Conservation (phyloP, 2,329 filamentous ascomycete species). For the Fusarium armeniacum region DNA sequence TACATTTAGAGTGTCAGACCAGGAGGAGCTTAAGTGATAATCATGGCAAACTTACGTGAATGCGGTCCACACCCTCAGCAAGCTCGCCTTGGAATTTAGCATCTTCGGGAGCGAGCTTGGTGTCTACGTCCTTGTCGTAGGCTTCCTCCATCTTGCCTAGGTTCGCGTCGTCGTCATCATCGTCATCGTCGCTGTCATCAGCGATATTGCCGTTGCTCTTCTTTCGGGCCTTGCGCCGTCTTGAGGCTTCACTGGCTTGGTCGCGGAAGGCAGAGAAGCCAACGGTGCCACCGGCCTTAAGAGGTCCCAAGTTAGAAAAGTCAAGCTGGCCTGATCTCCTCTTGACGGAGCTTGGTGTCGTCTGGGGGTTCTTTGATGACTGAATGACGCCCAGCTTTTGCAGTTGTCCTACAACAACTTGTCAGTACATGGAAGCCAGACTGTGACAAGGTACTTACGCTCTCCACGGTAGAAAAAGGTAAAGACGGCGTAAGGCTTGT, state of each 20-base stretch:
- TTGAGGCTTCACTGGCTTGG: slow-evolving; percentile 66
- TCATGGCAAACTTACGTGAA: slow-evolving; percentile 71
- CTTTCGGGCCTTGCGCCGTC: slow-evolving; percentile 71
- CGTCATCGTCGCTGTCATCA: slow-evolving; percentile 80
- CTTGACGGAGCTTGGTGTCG: slow-evolving; percentile 74
- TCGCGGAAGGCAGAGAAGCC: slow-evolving; percentile 93
- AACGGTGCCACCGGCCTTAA: slow-evolving; percentile 89
- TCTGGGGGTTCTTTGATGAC: slow-evolving; percentile 73
- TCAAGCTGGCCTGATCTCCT: slow-evolving; percentile 86
- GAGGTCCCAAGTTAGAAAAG: slow-evolving; percentile 84
- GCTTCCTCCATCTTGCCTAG: slow-evolving; percentile 75
- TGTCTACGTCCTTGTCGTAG: slow-evolving; percentile 72
- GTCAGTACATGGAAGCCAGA: slow-evolving; percentile 38
- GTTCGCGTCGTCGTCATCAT: slow-evolving; percentile 74
- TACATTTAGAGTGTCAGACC: slow-evolving; percentile 54
- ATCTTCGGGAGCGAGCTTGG: slow-evolving; percentile 77
- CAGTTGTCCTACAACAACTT: slow-evolving; percentile 79
- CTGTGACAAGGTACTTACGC: slow-evolving; percentile 71
- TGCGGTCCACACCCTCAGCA: slow-evolving; percentile 84
- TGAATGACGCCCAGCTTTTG: slow-evolving; percentile 94
- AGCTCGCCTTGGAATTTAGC: slow-evolving; percentile 79
- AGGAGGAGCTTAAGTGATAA: not conserved
- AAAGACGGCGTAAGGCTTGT: slow-evolving; percentile 96
- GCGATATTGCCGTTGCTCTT: slow-evolving; percentile 76
- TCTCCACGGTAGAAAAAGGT: slow-evolving; percentile 98